Conservation (phyloP, 257 asterid genomes). For the Marsdenia floribunda region DNA sequence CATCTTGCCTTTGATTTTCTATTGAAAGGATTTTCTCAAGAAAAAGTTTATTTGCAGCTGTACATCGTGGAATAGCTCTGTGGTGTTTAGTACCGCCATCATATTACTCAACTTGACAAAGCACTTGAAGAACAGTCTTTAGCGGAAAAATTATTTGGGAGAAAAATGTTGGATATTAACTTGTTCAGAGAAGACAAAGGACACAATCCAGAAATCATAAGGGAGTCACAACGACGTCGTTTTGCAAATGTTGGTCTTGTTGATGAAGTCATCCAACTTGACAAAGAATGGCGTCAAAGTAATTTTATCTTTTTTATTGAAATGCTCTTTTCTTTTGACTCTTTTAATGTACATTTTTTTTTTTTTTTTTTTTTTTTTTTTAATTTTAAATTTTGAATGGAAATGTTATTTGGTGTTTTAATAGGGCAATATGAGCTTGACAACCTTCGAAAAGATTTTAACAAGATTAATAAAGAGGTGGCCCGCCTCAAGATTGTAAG, state of each 20-base stretch:
- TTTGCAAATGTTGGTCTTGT: slow-evolving; percentile 54
- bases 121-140: neutral
- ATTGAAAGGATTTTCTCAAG: neutral
- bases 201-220: slow-evolving; percentile 67
- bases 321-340: neutral
- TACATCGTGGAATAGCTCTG: neutral
- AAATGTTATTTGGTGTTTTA: slow-evolving; percentile 1
- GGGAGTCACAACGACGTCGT: slow-evolving; percentile 91
- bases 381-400: neutral
- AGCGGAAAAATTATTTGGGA: neutral
- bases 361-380: neutral
- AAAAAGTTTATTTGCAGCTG: neutral
- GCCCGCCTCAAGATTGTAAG: slow-evolving; percentile 79
- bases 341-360: neutral
- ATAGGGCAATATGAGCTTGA: slow-evolving; percentile 86
- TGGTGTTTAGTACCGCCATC: neutral
- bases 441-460: slow-evolving; percentile 60
- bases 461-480: slow-evolving; percentile 66
- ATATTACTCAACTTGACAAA: neutral
- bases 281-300: slow-evolving; percentile 81
- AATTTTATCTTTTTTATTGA: slow-evolving; percentile 9
- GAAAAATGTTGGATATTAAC: slow-evolving; percentile 81
- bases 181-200: slow-evolving; percentile 85
- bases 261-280: slow-evolving; percentile 78
- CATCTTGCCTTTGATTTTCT: neutral